These are phyloP conservation scores for Pseudozyma tsukubaensis DNA, from an alignment of 1,284 basidiomycete species.

Conservation along the genomic window DNA sequence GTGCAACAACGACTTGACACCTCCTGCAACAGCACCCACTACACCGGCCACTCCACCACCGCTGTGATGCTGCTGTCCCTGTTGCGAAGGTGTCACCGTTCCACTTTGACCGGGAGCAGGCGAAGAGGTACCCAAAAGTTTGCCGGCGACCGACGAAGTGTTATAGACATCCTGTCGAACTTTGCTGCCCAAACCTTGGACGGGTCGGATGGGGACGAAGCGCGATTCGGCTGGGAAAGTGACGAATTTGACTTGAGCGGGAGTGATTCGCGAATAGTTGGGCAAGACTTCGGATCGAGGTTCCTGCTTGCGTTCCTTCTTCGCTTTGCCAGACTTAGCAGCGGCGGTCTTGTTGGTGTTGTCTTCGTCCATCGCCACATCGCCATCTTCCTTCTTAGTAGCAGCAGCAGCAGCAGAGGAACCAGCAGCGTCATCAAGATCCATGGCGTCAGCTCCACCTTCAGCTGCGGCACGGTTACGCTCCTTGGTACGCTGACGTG, in stretches of 20 bases:
- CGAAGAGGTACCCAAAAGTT: constrained; percentile 53
- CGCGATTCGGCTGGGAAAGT: constrained; percentile 82
- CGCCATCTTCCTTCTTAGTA: constrained; percentile 36
- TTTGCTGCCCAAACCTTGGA: constrained; percentile 68
- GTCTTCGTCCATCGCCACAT: constrained; percentile 56
- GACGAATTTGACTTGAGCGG: constrained; percentile 86
- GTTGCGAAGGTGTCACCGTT: constrained; percentile 45
- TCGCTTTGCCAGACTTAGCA: constrained; percentile 26
- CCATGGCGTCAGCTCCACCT: constrained; percentile 56
- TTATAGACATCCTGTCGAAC: constrained; percentile 56
- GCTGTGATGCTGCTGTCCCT: no score
- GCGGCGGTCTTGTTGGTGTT: constrained; percentile 19
- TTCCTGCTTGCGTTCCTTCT: constrained; percentile 76
- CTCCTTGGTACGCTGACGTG: constrained; percentile 65
- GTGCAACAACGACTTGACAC: constrained; percentile 30
- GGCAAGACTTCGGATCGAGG: constrained; percentile 79
- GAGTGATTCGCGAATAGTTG: constrained; percentile 93
- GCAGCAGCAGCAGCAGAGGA: background rate
- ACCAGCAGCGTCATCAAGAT: constrained; percentile 50
- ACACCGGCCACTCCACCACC: no score
- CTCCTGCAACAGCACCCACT: constrained; percentile 4
- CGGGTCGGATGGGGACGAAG: constrained; percentile 89
- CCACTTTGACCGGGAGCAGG: constrained; percentile 57
- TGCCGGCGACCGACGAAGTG: constrained; percentile 52
- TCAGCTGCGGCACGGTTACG: constrained; percentile 57